phyloP scores from a whole-genome alignment of 1,284 basidiomycete species.

The Ustilago cynodontis region DNA sequence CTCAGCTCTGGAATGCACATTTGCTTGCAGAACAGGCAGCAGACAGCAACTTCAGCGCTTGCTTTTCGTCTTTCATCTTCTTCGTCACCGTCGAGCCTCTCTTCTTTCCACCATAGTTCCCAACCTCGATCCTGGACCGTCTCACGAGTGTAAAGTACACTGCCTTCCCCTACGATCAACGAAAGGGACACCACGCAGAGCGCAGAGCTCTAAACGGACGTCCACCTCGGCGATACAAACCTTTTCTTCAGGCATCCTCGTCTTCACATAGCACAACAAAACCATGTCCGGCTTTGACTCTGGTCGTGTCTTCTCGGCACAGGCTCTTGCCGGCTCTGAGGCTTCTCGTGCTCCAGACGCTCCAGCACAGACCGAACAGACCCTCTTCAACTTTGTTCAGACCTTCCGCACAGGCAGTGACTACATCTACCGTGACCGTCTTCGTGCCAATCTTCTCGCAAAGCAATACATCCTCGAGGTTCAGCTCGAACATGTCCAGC shows the following conservation, averaged over 20 bases:
- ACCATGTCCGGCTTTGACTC: conserved; percentile 69
- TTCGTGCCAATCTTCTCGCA: conserved; percentile 87
- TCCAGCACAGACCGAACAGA: conserved; percentile 66
- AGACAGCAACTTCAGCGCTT: not conserved
- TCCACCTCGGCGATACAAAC: not conserved
- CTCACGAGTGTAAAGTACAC: not conserved
- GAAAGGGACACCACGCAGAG: too few relatives aligned
- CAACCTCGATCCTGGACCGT: not conserved
- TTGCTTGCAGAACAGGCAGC: not conserved
- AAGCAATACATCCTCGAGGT: conserved; percentile 93
- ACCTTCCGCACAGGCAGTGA: conserved; percentile 67
- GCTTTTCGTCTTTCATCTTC: not conserved
- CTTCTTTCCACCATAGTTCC: not conserved
- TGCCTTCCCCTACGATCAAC: not conserved
- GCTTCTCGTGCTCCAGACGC: conserved; percentile 65
- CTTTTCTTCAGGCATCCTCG: not conserved
- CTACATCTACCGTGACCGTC: conserved; percentile 79
- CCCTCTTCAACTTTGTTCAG: conserved; percentile 68
- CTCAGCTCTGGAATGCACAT: conserved; percentile 2
- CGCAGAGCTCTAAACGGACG: not conserved
- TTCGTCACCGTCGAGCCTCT: not conserved
- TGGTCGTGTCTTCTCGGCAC: conserved; percentile 65
- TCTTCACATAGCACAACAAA: not conserved
- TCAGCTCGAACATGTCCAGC: conserved; percentile 86
- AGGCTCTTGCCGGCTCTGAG: conserved; percentile 62